These are phyloP conservation scores for Cystobasidium sp. DNA, from an alignment of 1,284 basidiomycete genomes.

Conservation along the genomic window DNA sequence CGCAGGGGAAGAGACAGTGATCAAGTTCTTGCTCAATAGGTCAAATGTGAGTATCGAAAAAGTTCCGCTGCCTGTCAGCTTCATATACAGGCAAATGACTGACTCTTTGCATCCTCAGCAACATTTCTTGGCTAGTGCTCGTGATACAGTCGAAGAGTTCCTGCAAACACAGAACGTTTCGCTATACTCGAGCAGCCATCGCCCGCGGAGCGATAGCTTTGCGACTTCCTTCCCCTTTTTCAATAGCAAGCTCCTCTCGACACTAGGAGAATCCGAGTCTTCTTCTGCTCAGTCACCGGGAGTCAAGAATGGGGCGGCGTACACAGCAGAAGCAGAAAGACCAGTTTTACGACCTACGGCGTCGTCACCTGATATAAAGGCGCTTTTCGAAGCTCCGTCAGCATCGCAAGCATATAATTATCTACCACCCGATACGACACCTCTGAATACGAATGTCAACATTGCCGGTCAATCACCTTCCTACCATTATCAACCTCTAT, in stretches of 20 bases:
- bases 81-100: not conserved
- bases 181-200: conserved; percentile 51
- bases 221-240: conserved; percentile 96
- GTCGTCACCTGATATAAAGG: conserved; percentile 92
- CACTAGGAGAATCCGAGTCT: conserved; percentile 17
- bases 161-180: conserved; percentile 61
- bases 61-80: conserved; percentile 41
- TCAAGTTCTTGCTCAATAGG: conserved; percentile 93
- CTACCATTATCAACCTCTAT: conserved; percentile 9
- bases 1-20: conserved; percentile 74
- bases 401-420: conserved; percentile 32
- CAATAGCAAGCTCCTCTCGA: conserved; percentile 81
- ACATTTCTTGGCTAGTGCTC: conserved; percentile 80
- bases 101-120: conserved; percentile 11
- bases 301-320: not conserved
- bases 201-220: conserved; percentile 70
- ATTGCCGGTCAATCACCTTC: not conserved
- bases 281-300: not conserved
- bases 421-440: conserved; percentile 7
- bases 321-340: conserved; percentile 4
- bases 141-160: conserved; percentile 92
- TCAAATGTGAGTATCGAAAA: conserved; percentile 70
- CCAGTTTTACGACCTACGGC: conserved; percentile 71
- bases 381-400: conserved; percentile 76
- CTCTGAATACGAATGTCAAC: not conserved